Evolutionary conservation across 345 rosid species (phyloP).

Genomic region (Litchi chinensis): DNA sequence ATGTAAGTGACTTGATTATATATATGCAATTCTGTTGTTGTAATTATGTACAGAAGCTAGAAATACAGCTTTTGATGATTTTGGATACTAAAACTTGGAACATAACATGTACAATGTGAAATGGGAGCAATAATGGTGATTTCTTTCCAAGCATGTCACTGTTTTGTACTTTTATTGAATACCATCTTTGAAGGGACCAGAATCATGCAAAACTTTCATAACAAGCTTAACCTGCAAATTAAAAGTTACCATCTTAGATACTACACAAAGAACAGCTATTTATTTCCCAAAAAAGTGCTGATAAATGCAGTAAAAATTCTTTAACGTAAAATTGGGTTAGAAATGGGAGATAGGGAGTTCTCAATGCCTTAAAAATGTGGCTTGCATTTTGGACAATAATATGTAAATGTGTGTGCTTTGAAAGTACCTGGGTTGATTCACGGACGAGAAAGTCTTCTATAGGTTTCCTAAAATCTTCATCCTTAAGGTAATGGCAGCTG

Average conservation of each 20-base stretch:
- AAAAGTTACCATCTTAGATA: neutral
- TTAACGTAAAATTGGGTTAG: neutral
- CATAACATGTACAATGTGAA: constrained; percentile 1
- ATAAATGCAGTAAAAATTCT: neutral
- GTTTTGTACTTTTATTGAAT: constrained; percentile 30
- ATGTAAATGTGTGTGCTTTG: neutral
- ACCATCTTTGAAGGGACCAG: constrained; percentile 85
- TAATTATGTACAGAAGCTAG: constrained; percentile 13
- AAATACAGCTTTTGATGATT: neutral
- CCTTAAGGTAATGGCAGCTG: constrained; percentile 82
- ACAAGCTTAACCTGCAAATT: constrained; percentile 64
- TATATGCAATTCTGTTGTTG: neutral
- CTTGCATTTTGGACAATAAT: neutral
- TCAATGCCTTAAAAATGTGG: neutral
- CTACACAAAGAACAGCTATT: neutral
- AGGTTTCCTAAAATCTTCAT: constrained; percentile 69
- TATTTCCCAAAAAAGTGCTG: neutral
- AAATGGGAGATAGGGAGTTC: neutral
- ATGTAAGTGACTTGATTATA: neutral
- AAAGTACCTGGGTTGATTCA: constrained; percentile 73
- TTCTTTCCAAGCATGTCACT: neutral
- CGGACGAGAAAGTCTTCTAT: constrained; percentile 65
- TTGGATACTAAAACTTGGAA: neutral
- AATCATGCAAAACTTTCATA: constrained; percentile 65
- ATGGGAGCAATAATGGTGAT: neutral